Base-by-base conservation (phyloP, 2,329 filamentous ascomycete genomes). In the Trichoderma citrinoviride region DNA sequence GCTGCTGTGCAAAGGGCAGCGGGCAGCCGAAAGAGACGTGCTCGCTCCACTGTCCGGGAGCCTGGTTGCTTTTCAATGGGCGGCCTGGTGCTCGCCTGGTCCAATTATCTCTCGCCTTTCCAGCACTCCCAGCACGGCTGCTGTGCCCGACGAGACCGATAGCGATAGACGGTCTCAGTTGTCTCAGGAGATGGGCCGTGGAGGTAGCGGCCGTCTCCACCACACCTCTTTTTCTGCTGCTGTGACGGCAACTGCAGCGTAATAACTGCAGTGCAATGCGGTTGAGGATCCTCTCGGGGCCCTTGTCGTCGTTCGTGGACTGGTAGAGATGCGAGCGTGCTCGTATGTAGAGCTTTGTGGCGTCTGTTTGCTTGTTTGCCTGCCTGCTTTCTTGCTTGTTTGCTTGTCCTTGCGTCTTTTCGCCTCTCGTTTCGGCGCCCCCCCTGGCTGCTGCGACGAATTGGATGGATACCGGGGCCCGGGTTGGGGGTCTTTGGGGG, bases 391-490 rank as follows among this genome's bases (percentile, higher is more conserved):
- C 10, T 37, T 37, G 15, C 8, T 44, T 43, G 14, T 43, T 43
- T 43, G 14, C n/a, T 43, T 43, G 40, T 15, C n/a, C 41, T 27
- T 43, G 54, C 40, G 54, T 44, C 41, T 7, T 47, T 47, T 47
- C 25, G 27, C 55, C 43, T 25, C 25, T 62, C 25, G 33, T 37
- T 62, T 54, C 25, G 23, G 37, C 37, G 3, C 33, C 33, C 33
- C 60, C 60, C 60, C 49, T 53, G 60, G 33, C 60, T 61, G 58
- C 49, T 62, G 60, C 40, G 40, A 62, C 49, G 60, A 62, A 62
- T 62, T 62, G 49, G 60, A 62, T 54, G 60, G 60, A 62, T 62
- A 62, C 60, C 49, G 40, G 60, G 60, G 60, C 15, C 49, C 41
- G 47, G 40, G 37, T 62, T 41, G 60, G 60, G 57, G 58, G 44